These are phyloP conservation scores for Diospyros lotus DNA, from an alignment of 148 eudicot species.

Conservation along the genomic window DNA sequence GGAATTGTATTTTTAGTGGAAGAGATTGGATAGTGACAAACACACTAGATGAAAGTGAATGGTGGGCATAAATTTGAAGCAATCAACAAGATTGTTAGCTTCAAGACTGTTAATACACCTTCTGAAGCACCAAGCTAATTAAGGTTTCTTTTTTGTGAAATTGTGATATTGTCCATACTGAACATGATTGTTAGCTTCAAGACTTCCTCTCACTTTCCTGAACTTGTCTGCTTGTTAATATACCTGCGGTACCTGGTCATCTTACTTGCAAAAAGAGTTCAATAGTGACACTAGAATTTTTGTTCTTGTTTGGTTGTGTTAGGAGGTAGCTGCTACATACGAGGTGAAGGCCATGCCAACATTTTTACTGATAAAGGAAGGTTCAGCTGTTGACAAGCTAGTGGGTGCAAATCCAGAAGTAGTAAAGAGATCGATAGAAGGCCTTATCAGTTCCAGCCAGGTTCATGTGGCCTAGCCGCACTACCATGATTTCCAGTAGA, in stretches of 20 bases:
- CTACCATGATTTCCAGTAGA: background rate
- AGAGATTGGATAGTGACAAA: no score
- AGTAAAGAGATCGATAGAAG: slow-evolving; percentile 50
- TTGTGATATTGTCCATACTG: no score
- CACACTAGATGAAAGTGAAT: no score
- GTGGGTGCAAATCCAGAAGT: slow-evolving; percentile 89
- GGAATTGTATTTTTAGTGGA: no score
- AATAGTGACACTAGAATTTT: no score
- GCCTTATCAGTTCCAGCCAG: slow-evolving; percentile 29
- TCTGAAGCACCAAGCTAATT: no score
- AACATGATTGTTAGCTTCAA: background rate
- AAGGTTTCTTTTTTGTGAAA: no score
- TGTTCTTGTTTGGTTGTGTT: background rate
- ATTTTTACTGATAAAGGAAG: slow-evolving; percentile 60
- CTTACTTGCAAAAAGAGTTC: background rate
- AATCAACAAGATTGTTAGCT: no score
- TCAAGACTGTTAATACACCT: no score
- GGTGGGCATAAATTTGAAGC: no score
- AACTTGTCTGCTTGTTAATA: background rate
- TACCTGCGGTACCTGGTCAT: background rate
- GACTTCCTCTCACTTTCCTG: background rate
- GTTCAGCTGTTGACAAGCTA: slow-evolving; percentile 46
- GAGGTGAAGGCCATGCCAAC: slow-evolving; percentile 92
- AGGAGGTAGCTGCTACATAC: slow-evolving; percentile 31
- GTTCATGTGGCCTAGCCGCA: slow-evolving; percentile 26